Evolutionary conservation across 108 stramenopile species (phyloP), one percentile per base, ranked within the genome.

Genomic region (Conticribra weissflogii): DNA sequence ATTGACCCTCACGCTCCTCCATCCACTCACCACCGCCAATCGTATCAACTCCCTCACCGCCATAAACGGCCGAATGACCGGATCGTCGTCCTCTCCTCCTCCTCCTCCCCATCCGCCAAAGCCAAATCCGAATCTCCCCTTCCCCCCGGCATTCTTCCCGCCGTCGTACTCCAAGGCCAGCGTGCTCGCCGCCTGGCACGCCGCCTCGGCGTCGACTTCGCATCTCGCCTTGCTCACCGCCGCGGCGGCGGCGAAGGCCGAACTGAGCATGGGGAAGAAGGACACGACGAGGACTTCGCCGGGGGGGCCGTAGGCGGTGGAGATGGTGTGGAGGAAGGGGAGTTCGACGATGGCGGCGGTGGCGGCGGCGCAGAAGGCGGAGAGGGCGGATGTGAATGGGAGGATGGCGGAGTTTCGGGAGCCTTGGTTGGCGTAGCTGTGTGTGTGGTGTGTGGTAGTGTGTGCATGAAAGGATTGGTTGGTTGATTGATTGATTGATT

Each of bases 331-430:
- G 24, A 93, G 49, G 33, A 88, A 81, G 17, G 88, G 90, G 47
- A 96, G 70, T 72, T 96, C 96, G 12, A 96, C 96, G 55, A 89
- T 82, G 22, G 93, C 93, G 18, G 96, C 93, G 24, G 93, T 93
- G 0, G 89, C 93, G 32, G 96, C 96, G 16, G 93, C 96, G 80
- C 90, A 93, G 19, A 96, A 76, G 1, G 85, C 86, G 21, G 79
- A 80, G 31, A 96, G 78, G 15, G 96, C 96, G 14, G 85, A 87
- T 27, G 96, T 96, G 57, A 94, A 96, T 16, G 96, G 96, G 21
- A 96, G 72, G 27, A 96, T 90, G 9, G 92, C 90, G 0, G 91
- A 87, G 21, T 79, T 83, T 46, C 96, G 76, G 22, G 93, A 79
- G 17, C 91, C 93, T 72, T 94, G 96, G 63, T 96, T 96, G 52